Evolutionary conservation across 352 stramenopile genomes (phyloP).

Genomic region (Globisporangium radiosum): DNA sequence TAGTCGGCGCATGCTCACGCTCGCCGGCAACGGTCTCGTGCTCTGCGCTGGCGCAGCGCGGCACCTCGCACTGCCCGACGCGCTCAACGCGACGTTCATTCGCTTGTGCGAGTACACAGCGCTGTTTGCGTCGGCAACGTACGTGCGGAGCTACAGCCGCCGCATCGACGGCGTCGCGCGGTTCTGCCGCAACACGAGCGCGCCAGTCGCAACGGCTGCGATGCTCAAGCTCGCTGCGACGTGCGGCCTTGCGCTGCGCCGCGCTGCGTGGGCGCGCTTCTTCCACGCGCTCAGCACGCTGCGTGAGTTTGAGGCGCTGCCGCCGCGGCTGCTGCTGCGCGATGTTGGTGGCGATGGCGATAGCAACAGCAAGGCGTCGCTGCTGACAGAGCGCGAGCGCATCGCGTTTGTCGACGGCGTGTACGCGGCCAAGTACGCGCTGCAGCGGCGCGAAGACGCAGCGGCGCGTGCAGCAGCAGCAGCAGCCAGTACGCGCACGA

Average conservation of each 20-base stretch:
- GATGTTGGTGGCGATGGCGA: too few species aligned
- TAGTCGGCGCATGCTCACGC: conserved; percentile 62
- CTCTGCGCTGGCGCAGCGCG: conserved; percentile 52
- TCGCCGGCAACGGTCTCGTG: conserved; percentile 75
- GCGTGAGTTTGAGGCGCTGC: conserved; percentile 58
- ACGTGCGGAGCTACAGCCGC: conserved; percentile 50
- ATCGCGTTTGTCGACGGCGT: conserved; percentile 53
- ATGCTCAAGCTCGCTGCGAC: conserved; percentile 65
- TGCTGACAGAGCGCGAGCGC: conserved; percentile 39
- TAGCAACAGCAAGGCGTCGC: not conserved
- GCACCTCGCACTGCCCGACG: conserved; percentile 39
- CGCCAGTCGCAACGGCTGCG: conserved; percentile 53
- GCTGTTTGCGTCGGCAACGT: conserved; percentile 49
- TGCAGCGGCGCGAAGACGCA: conserved; percentile 34
- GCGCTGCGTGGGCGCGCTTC: conserved; percentile 53
- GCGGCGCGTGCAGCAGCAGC: conserved; percentile 13
- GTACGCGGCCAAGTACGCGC: conserved; percentile 46
- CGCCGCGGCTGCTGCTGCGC: conserved; percentile 29
- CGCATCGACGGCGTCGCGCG: conserved; percentile 46
- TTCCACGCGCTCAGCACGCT: conserved; percentile 55
- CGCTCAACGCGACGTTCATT: conserved; percentile 60
- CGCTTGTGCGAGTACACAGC: conserved; percentile 59
- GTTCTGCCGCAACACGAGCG: conserved; percentile 70
- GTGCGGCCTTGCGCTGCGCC: conserved; percentile 42
- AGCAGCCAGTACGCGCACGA: conserved; percentile 19